Evolutionary conservation across 2,329 filamentous ascomycete genomes (phyloP).

Genomic region (Fusarium albosuccineum): DNA sequence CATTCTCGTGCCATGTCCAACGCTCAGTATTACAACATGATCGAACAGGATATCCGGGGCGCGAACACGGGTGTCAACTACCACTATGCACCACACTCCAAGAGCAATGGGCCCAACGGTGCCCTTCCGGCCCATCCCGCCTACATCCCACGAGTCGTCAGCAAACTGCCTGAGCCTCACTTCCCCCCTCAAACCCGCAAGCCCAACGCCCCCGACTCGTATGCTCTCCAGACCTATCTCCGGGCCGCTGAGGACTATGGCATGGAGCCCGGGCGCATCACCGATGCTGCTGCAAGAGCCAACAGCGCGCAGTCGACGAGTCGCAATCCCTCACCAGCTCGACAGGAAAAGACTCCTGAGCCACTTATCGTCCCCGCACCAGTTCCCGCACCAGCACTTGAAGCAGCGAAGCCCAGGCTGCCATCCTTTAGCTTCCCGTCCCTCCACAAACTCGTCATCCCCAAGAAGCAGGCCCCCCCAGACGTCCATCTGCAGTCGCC

Average conservation of each 20-base stretch:
- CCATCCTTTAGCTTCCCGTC: constrained; percentile 55
- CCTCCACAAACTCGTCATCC: constrained; percentile 53
- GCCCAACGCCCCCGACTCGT: constrained; percentile 48
- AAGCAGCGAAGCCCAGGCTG: constrained; percentile 44
- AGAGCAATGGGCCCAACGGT: constrained; percentile 12
- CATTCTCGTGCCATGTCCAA: constrained; percentile 27
- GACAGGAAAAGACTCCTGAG: background rate
- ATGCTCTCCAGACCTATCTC: constrained; percentile 54
- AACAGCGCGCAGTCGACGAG: constrained; percentile 15
- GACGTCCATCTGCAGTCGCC: constrained; percentile 49
- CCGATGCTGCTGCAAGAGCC: constrained; percentile 5
- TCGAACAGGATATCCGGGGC: background rate
- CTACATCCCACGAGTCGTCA: constrained; percentile 29
- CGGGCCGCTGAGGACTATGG: constrained; percentile 42
- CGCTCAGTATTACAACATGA: constrained; percentile 20
- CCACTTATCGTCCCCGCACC: too few species aligned
- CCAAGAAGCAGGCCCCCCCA: constrained; percentile 59
- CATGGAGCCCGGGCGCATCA: background rate
- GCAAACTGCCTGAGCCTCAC: background rate
- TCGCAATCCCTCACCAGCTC: constrained; percentile 27
- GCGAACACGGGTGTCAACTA: constrained; percentile 8
- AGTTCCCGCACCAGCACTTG: constrained; percentile 46
- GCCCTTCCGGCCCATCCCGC: constrained; percentile 31
- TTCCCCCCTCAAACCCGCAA: background rate
- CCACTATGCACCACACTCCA: constrained; percentile 29